These are phyloP conservation scores for Fusarium brevicatenulatum DNA, from an alignment of 2,329 filamentous ascomycete species.

Conservation along the genomic window DNA sequence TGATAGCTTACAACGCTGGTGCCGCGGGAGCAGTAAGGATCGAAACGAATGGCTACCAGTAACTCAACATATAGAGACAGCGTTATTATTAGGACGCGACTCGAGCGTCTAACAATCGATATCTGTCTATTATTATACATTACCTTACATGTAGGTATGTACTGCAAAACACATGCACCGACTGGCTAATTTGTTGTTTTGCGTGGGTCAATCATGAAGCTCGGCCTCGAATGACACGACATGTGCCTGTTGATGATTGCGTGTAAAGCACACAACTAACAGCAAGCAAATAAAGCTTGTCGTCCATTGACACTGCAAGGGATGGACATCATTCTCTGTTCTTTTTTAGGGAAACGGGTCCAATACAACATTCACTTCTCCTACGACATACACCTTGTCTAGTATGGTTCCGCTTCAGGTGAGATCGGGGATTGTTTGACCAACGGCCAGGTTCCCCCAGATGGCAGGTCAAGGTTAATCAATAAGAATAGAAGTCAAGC, in stretches of 20 bases:
- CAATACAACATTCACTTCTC: constrained; percentile 26
- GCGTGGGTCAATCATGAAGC: constrained; percentile 24
- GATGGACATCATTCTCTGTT: constrained; percentile 24
- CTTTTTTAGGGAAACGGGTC: constrained; percentile 41
- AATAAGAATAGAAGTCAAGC: constrained; percentile 25
- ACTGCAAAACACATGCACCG: not conserved
- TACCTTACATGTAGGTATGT: not conserved
- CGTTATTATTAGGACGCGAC: constrained; percentile 1
- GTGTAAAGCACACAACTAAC: constrained; percentile 10
- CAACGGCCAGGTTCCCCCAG: constrained; percentile 39
- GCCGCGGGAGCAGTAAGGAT: not conserved
- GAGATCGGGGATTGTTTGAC: constrained; percentile 40
- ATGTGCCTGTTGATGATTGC: constrained; percentile 12
- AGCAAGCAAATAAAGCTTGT: not conserved
- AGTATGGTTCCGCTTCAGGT: constrained; percentile 44
- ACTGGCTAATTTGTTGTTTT: not conserved
- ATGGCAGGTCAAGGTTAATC: constrained; percentile 38
- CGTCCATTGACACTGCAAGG: constrained; percentile 26
- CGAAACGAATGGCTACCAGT: constrained; percentile 20
- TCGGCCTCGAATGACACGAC: not conserved
- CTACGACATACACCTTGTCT: constrained; percentile 13
- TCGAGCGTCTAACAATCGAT: constrained; percentile 13
- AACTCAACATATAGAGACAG: constrained; percentile 6
- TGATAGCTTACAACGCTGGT: constrained; percentile 14
- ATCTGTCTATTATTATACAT: constrained; percentile 5